Evolutionary conservation across 2,329 filamentous ascomycete genomes (phyloP).

Genomic region (Stenocarpella maydis): DNA sequence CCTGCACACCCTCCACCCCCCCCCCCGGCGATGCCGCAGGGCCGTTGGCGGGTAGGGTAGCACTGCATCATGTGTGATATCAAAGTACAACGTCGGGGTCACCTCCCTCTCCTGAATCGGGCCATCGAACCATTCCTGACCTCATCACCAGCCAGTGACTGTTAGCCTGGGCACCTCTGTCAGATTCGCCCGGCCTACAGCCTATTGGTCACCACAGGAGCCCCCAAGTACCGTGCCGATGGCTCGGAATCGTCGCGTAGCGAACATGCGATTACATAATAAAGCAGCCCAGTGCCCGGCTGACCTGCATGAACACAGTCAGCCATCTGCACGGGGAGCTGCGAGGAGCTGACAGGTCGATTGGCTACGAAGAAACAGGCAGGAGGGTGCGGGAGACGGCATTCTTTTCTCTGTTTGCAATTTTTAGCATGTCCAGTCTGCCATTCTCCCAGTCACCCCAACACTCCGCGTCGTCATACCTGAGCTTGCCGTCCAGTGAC

Average conservation of each 20-base stretch:
- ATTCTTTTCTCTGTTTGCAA: not conserved
- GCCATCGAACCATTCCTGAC: conserved; percentile 12
- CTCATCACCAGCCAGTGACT: conserved; percentile 15
- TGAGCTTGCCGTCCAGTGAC: conserved; percentile 15
- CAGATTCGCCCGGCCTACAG: conserved; percentile 2
- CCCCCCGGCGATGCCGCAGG: conserved; percentile 19
- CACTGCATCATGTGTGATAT: conserved; percentile 29
- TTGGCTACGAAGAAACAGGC: not conserved
- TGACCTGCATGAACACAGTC: conserved; percentile 27
- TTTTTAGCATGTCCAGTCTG: not conserved
- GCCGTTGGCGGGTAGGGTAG: conserved; percentile 19
- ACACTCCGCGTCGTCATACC: conserved; percentile 12
- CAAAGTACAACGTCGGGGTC: conserved; percentile 26
- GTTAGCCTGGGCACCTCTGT: not conserved
- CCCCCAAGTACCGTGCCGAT: conserved; percentile 15
- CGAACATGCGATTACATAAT: conserved; percentile 16
- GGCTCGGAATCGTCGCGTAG: conserved; percentile 15
- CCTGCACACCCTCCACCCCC: conserved; percentile 25
- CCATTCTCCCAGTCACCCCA: conserved; percentile 19
- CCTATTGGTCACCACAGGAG: conserved; percentile 8
- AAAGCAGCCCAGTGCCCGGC: conserved; percentile 12
- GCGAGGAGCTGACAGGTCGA: conserved; percentile 18
- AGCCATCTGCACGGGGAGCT: conserved; percentile 21
- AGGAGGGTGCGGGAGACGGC: conserved; percentile 5
- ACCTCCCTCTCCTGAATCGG: conserved; percentile 21